Conservation (phyloP, 306 rosid species). For the Medicago arabica region DNA sequence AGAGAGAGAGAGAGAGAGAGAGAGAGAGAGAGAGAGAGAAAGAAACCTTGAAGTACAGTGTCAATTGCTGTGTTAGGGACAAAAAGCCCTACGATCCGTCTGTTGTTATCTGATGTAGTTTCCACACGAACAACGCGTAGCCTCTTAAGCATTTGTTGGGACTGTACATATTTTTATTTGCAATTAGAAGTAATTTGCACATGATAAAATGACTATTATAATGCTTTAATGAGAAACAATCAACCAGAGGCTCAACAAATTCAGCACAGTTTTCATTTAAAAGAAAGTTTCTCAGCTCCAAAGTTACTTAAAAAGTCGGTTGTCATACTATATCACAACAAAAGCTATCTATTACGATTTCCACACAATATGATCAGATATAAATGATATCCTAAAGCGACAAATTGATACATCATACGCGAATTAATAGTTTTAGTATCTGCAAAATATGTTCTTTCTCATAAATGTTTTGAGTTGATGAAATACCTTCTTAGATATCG, state of each 20-base stretch:
- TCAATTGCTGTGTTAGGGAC: constrained; percentile 82
- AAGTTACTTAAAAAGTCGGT: not conserved
- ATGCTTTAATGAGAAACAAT: not conserved
- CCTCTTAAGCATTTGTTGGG: constrained; percentile 66
- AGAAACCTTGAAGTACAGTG: constrained; percentile 75
- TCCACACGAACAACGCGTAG: constrained; percentile 79
- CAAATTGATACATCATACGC: not conserved
- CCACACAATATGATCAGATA: not conserved
- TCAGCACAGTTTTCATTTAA: not conserved
- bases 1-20: constrained; percentile 40
- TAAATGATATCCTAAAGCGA: not conserved
- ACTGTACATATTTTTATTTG: constrained; percentile 49
- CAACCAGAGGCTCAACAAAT: not conserved
- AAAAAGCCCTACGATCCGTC: constrained; percentile 75
- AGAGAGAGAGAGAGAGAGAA: constrained; percentile 30
- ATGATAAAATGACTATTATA: not conserved
- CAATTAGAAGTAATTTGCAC: constrained; percentile 20
- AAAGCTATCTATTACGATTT: not conserved
- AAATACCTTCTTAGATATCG: constrained; percentile 88
- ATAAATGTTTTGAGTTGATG: not conserved
- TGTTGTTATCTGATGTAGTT: constrained; percentile 69
- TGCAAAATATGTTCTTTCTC: not conserved
- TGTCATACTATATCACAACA: not conserved
- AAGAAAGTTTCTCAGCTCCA: not conserved
- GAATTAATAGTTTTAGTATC: not conserved